phyloP scores from a whole-genome alignment of 1,139 yeast species.

The Nakaseomyces kungkrabaensis region DNA sequence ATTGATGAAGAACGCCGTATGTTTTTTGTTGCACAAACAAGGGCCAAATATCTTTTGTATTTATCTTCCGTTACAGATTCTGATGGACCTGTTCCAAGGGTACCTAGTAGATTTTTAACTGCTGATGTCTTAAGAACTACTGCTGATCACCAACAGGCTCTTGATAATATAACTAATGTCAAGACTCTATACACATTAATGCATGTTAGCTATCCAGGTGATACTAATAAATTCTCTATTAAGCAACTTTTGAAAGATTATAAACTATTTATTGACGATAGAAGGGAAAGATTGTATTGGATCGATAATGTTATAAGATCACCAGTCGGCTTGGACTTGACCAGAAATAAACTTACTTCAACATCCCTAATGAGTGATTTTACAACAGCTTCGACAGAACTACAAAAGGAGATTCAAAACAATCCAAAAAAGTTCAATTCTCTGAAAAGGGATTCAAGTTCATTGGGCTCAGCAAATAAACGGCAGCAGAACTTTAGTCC shows the following conservation, averaged over 20 bases:
- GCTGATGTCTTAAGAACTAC: conserved; percentile 21
- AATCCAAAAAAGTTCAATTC: background rate
- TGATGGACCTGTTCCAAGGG: conserved; percentile 17
- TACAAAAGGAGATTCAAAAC: background rate
- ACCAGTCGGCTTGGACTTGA: background rate
- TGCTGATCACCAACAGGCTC: conserved; percentile 22
- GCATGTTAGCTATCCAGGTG: conserved; percentile 9
- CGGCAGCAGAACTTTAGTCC: background rate
- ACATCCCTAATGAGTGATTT: conserved; percentile 9
- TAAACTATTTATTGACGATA: conserved; percentile 18
- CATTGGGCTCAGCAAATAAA: background rate
- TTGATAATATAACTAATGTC: conserved; percentile 16
- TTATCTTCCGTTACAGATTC: conserved; percentile 25
- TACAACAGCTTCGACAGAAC: conserved; percentile 25
- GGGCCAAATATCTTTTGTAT: conserved; percentile 53
- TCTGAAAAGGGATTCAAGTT: background rate
- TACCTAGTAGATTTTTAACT: conserved; percentile 27
- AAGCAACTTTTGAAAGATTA: conserved; percentile 24
- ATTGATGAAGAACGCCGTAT: conserved; percentile 72
- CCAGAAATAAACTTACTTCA: background rate
- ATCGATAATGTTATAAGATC: conserved; percentile 11
- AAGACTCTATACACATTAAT: conserved; percentile 17
- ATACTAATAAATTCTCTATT: conserved; percentile 16
- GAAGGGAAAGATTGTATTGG: conserved; percentile 27
- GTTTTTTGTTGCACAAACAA: conserved; percentile 77